Evolutionary conservation across 768 basidiomycete species (phyloP).

Genomic region (Amanita exitialis): DNA sequence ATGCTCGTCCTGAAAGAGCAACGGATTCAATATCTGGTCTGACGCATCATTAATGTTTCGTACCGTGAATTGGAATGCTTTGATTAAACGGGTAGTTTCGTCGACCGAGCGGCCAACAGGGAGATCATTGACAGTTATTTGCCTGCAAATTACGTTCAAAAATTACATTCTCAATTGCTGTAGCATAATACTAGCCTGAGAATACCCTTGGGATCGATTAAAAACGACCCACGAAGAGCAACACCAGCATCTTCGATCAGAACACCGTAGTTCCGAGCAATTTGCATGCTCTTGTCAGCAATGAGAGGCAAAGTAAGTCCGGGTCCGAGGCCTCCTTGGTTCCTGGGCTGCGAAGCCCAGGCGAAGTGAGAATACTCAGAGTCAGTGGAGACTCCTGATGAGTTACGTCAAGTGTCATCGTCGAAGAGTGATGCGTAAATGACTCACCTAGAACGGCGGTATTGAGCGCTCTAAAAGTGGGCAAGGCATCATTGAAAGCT

Average conservation of each 20-base stretch:
- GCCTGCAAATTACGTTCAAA: conserved; percentile 27
- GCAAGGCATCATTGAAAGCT: conserved; percentile 85
- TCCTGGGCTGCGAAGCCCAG: conserved; percentile 75
- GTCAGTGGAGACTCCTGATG: conserved; percentile 73
- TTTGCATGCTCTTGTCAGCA: conserved; percentile 70
- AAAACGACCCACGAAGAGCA: conserved; percentile 77
- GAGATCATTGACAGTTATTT: conserved; percentile 86
- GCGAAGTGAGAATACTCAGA: conserved; percentile 84
- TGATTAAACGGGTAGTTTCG: conserved; percentile 82
- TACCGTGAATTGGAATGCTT: conserved; percentile 90
- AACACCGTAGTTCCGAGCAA: conserved; percentile 81
- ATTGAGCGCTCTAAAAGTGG: conserved; percentile 62
- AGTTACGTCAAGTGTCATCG: neutral
- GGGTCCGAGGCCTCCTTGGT: conserved; percentile 85
- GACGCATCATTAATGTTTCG: conserved; percentile 14
- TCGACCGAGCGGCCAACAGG: conserved; percentile 95
- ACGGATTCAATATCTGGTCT: conserved; percentile 1
- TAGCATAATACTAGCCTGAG: conserved; percentile 37
- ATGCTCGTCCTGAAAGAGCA: conserved; percentile 53
- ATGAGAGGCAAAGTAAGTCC: conserved; percentile 78
- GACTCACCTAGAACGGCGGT: conserved; percentile 66
- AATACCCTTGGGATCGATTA: conserved; percentile 79
- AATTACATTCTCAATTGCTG: neutral
- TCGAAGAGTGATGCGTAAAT: neutral
- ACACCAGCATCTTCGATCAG: conserved; percentile 84